Evolutionary conservation across 2,329 filamentous ascomycete genomes (phyloP), one percentile per base, ranked within the genome.

Genomic region (Mycocentrospora acerina): DNA sequence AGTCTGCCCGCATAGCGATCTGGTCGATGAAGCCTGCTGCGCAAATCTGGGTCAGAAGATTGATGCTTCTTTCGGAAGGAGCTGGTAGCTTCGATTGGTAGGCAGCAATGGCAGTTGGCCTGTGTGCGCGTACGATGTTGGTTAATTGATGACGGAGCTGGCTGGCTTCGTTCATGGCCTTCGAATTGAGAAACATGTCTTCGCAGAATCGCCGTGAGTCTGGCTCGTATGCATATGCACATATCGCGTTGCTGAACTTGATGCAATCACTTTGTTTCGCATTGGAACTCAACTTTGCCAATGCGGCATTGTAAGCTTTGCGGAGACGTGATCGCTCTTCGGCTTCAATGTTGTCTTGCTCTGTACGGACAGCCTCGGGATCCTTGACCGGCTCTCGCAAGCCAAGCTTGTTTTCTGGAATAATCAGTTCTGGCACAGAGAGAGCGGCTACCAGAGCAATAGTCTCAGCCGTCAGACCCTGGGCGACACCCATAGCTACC

Each of bases 21-120:
- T 96, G 87, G 67, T 98, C 93, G 58, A 97, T 82, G 71, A 96
- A 97, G 1, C 91, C 93, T 0, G 89, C 86, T 0, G 91, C 88
- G 15, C 88, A 83, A 71, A 97, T 94, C 62, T 96, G 88, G 66
- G 94, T 95, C 18, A 98, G 74, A 1, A 88, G 82, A 31, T 83
- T 83, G 18, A 94, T 73, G 59, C 66, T 85, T 51, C 83, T 85
- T 6, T 82, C 71, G 0, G 80, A 79, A 73, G 78, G 72, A 61
- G 82, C 62, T 64, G 79, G 68, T 70, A 91, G 51, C 69, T 77
- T 44, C 5, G 71, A 36, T 22, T 70, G 54, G 50, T 73, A 75
- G 4, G 64, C 58, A 7, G 48, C 46, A 22, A 67, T 57, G 4
- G 62, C 56, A 7, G 53, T 55, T 1, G 85, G 78, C 33, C 90